phyloP scores from a whole-genome alignment of 2,329 filamentous ascomycete species.

The Metarhizium brunneum region DNA sequence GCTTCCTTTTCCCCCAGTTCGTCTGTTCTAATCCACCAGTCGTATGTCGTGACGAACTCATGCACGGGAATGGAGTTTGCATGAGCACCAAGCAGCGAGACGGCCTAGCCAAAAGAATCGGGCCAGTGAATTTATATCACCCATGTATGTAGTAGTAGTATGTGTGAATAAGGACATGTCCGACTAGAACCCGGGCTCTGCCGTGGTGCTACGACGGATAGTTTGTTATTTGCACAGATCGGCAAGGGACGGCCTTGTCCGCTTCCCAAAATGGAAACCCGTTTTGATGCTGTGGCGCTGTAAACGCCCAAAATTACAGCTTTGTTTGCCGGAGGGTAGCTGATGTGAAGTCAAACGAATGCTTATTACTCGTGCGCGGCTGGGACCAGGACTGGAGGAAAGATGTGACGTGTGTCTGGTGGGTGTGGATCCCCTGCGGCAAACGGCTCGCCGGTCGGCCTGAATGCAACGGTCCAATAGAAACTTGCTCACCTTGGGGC shows the following conservation, averaged over 20 bases:
- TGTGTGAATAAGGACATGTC: not conserved
- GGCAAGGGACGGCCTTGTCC: too few relatives aligned
- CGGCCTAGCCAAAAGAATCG: too few relatives aligned
- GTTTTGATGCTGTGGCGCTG: not conserved
- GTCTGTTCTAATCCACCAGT: not conserved
- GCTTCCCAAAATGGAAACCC: too few relatives aligned
- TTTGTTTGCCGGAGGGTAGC: not conserved
- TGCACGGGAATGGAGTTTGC: not conserved
- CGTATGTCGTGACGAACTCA: not conserved
- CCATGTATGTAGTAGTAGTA: not conserved
- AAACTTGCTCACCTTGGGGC: slow-evolving; percentile 28
- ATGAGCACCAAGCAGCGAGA: not conserved
- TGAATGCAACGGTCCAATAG: slow-evolving; percentile 21
- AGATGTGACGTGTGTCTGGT: not conserved
- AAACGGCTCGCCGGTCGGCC: not conserved
- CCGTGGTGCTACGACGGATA: not conserved
- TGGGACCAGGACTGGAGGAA: not conserved
- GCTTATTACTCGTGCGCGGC: not conserved
- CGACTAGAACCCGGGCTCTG: not conserved
- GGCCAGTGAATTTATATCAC: too few relatives aligned
- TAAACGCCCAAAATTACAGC: not conserved
- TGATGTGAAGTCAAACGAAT: not conserved
- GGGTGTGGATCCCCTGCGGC: slow-evolving; percentile 1
- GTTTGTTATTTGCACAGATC: not conserved
- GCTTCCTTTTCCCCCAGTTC: not conserved